Conservation (phyloP, 2,329 filamentous ascomycete genomes). For the Pleoardoris graminearum region DNA sequence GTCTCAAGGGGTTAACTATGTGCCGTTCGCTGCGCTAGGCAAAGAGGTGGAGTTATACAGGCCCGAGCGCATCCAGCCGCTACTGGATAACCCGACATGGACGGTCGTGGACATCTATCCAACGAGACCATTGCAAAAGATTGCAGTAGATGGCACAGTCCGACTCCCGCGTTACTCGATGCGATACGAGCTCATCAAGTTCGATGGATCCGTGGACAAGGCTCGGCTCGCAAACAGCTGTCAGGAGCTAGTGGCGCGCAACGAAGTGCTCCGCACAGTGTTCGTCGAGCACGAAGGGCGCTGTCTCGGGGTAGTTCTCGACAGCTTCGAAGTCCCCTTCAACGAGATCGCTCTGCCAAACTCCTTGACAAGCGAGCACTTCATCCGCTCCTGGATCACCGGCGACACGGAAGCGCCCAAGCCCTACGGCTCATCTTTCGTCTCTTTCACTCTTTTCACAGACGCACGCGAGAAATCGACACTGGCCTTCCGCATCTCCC, state of each 20-base stretch:
- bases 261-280: slow-evolving; percentile 68
- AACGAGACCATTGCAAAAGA: slow-evolving; percentile 60
- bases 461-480: slow-evolving; percentile 58
- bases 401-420: slow-evolving; percentile 60
- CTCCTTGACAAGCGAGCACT: slow-evolving; percentile 56
- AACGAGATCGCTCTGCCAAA: slow-evolving; percentile 44
- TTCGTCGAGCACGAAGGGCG: slow-evolving; percentile 58
- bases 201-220: slow-evolving; percentile 57
- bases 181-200: slow-evolving; percentile 67
- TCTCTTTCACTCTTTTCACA: slow-evolving; percentile 54
- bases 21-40: slow-evolving; percentile 58
- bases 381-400: slow-evolving; percentile 58
- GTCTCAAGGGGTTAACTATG: slow-evolving; percentile 30
- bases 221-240: slow-evolving; percentile 56
- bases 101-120: slow-evolving; percentile 61
- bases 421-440: slow-evolving; percentile 57
- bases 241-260: slow-evolving; percentile 59
- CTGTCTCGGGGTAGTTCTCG: slow-evolving; percentile 62
- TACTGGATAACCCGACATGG: slow-evolving; percentile 57
- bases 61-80: slow-evolving; percentile 54
- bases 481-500: slow-evolving; percentile 66
- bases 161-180: slow-evolving; percentile 63
- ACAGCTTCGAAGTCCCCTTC: slow-evolving; percentile 57
- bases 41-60: slow-evolving; percentile 52
- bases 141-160: slow-evolving; percentile 63